phyloP scores from a whole-genome alignment of 140 eudicot species.

The Oenanthe javanica region DNA sequence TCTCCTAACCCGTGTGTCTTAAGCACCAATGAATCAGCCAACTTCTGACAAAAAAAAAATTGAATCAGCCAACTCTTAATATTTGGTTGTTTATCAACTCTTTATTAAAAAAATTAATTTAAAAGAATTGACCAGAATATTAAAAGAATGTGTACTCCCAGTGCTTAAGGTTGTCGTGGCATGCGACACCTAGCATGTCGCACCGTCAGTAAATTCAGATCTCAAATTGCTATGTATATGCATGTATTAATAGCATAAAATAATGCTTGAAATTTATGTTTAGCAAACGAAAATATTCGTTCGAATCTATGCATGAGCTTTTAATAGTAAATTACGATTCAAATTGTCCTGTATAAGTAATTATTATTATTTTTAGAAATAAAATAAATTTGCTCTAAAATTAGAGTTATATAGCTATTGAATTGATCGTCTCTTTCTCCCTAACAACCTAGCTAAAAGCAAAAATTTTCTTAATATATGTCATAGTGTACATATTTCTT shows the following conservation, averaged over 20 bases:
- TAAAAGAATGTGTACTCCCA: no score
- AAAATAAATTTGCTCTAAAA: neutral
- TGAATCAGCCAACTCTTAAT: no score
- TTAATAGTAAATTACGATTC: neutral
- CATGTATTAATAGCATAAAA: no score
- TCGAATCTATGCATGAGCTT: neutral
- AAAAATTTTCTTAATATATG: neutral
- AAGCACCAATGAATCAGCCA: no score
- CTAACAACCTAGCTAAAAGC: neutral
- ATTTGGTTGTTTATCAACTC: no score
- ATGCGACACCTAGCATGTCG: neutral
- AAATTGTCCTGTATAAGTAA: neutral
- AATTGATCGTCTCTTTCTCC: neutral
- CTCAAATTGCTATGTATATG: neutral
- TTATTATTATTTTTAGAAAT: neutral
- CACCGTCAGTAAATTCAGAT: conserved; percentile 1
- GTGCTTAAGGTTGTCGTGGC: neutral
- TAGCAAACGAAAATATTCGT: neutral
- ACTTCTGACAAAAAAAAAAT: no score
- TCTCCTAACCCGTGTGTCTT: no score
- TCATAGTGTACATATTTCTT: neutral
- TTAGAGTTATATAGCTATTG: neutral
- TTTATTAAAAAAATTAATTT: no score
- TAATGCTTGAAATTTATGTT: neutral
- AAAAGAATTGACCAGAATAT: no score